phyloP scores from a whole-genome alignment of 371 early-diverging fungal species.

The Phascolomyces articulosus region DNA sequence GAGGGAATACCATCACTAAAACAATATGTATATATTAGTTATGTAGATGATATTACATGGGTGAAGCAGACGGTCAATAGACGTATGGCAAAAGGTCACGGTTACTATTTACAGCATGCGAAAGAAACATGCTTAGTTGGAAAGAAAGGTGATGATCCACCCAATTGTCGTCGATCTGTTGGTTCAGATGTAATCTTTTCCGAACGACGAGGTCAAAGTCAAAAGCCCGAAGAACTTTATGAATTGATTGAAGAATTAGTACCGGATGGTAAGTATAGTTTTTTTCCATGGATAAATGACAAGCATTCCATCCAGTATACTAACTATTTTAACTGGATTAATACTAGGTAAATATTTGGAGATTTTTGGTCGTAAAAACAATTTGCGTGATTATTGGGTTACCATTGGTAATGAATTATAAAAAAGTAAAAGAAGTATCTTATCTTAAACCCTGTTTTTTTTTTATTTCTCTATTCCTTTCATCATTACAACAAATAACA shows the following conservation, averaged over 20 bases:
- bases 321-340: background rate
- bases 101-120: constrained; percentile 94
- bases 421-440: no score
- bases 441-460: no score
- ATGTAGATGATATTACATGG: constrained; percentile 95
- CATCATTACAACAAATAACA: no score
- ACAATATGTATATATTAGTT: constrained; percentile 40
- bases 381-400: constrained; percentile 93
- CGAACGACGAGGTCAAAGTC: constrained; percentile 92
- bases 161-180: constrained; percentile 74
- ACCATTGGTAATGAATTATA: constrained; percentile 94
- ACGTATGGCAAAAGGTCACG: constrained; percentile 95
- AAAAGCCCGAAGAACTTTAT: constrained; percentile 94
- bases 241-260: constrained; percentile 90
- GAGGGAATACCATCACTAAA: no score
- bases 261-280: constrained; percentile 68
- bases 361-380: constrained; percentile 95
- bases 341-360: constrained; percentile 78
- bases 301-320: no score
- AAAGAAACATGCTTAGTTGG: constrained; percentile 96
- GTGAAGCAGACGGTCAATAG: constrained; percentile 95
- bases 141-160: constrained; percentile 83
- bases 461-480: no score
- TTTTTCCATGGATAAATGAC: no score
- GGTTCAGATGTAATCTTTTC: constrained; percentile 90